Conservation (phyloP, 805 yeast genomes). For the Komagataella pseudopastoris region DNA sequence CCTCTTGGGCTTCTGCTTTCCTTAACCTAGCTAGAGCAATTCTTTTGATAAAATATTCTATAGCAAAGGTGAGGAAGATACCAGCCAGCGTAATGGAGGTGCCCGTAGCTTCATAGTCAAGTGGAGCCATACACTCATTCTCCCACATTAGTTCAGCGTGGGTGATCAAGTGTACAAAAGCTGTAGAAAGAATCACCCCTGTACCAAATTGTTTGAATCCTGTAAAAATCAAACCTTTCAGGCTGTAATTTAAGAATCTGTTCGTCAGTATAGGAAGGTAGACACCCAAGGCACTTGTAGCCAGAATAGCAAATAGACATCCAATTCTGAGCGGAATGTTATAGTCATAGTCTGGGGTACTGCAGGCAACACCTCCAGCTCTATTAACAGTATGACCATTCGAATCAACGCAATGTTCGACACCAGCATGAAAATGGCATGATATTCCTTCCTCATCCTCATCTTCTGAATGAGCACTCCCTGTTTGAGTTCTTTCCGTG, state of each 20-base stretch:
- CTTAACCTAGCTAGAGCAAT: not conserved
- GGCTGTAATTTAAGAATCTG: not conserved
- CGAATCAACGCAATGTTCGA: not conserved
- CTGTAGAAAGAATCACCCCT: constrained; percentile 69
- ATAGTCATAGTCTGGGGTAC: not conserved
- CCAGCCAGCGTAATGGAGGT: constrained; percentile 25
- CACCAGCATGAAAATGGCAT: not conserved
- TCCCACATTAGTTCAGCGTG: constrained; percentile 40
- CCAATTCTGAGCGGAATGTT: not conserved
- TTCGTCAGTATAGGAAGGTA: not conserved
- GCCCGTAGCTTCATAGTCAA: constrained; percentile 21
- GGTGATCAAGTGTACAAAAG: constrained; percentile 51
- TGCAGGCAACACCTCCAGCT: not conserved
- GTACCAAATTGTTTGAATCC: constrained; percentile 36
- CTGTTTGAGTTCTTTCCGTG: not conserved
- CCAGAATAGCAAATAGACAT: not conserved
- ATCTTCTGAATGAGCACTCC: not conserved
- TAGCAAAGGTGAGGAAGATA: constrained; percentile 23
- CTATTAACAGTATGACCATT: not conserved
- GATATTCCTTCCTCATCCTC: not conserved
- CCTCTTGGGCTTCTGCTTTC: constrained; percentile 6
- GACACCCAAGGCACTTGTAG: not conserved
- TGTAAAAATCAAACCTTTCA: not conserved
- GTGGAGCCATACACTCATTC: constrained; percentile 36
- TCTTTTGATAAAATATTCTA: constrained; percentile 12